Conservation (phyloP, 1,139 yeast species). For the Blastobotrys indianensis region DNA sequence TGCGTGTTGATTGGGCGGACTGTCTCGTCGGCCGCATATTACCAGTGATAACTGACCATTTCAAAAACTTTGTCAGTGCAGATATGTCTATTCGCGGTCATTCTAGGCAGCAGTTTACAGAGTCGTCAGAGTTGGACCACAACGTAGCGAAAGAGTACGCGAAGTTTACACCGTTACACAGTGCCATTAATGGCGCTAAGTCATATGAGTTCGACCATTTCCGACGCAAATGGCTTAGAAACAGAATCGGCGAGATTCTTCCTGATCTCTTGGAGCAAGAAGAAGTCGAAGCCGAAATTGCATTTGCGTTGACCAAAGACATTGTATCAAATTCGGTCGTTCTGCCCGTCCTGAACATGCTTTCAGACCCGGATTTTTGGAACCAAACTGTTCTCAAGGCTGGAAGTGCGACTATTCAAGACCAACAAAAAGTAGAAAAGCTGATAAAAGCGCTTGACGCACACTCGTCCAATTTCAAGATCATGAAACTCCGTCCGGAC, state of each 20-base stretch:
- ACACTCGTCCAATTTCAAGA: slow-evolving; percentile 36
- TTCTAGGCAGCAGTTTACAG: slow-evolving; percentile 32
- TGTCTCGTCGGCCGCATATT: slow-evolving; percentile 52
- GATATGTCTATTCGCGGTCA: slow-evolving; percentile 34
- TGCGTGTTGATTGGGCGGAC: slow-evolving; percentile 48
- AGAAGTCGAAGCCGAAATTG: slow-evolving; percentile 50
- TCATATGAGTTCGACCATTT: slow-evolving; percentile 40
- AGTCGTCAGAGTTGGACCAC: slow-evolving; percentile 45
- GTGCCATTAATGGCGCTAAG: slow-evolving; percentile 46
- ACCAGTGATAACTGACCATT: slow-evolving; percentile 66
- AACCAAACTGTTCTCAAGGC: slow-evolving; percentile 57
- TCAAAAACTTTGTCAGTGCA: slow-evolving; percentile 49
- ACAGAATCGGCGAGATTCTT: slow-evolving; percentile 41
- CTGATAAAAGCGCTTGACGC: slow-evolving; percentile 65
- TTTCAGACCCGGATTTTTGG: slow-evolving; percentile 73
- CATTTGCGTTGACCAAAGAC: slow-evolving; percentile 52
- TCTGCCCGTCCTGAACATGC: slow-evolving; percentile 49
- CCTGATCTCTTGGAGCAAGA: slow-evolving; percentile 45
- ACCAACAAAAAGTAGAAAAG: slow-evolving; percentile 68
- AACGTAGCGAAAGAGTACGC: slow-evolving; percentile 56
- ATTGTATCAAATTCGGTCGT: slow-evolving; percentile 53
- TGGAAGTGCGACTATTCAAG: slow-evolving; percentile 63
- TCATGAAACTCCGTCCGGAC: slow-evolving; percentile 27
- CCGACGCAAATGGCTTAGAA: slow-evolving; percentile 49
- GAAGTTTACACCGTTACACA: slow-evolving; percentile 42